A percentile compares a stretch with the other conserved stretches of the same genome.
Conservation (phyloP, 345 rosid genomes). For the Corymbia maculata region DNA sequence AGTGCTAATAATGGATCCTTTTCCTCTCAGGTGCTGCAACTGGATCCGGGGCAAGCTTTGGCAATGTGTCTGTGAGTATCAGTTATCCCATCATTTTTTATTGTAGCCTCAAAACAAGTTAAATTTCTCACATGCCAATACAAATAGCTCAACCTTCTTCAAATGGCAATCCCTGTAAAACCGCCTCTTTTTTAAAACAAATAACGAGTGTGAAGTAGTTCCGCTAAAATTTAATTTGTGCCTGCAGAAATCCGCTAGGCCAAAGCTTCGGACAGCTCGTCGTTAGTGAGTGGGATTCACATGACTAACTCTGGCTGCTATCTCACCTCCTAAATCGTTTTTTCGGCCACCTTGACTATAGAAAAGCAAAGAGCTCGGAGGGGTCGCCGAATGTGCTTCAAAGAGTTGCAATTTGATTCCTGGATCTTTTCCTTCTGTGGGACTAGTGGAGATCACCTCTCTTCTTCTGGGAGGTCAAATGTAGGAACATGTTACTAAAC, state of each 20-base stretch:
- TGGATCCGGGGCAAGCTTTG: conserved; percentile 83
- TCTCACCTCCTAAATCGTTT: not conserved
- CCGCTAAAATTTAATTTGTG: not conserved
- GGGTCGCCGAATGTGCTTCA: not conserved
- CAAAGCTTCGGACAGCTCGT: conserved; percentile 65
- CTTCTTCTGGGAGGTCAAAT: not conserved
- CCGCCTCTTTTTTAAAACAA: not conserved
- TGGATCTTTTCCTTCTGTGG: not conserved
- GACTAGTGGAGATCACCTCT: not conserved
- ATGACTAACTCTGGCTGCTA: not conserved
- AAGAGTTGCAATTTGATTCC: not conserved
- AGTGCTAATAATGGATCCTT: not conserved
- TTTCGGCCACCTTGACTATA: not conserved
- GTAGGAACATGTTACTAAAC: not conserved
- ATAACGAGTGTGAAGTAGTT: not conserved
- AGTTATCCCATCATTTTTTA: not conserved
- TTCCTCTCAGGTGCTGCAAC: conserved; percentile 44
- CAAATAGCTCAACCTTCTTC: not conserved
- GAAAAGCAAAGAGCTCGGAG: not conserved
- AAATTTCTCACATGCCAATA: not conserved
- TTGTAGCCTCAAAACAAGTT: not conserved
- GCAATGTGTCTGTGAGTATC: conserved; percentile 61
- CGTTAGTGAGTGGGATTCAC: conserved; percentile 26
- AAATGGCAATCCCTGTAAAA: not conserved
- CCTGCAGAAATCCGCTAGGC: conserved; percentile 71